phyloP scores from a whole-genome alignment of 1,284 basidiomycete genomes.

The Cryptococcus amylolentus region DNA sequence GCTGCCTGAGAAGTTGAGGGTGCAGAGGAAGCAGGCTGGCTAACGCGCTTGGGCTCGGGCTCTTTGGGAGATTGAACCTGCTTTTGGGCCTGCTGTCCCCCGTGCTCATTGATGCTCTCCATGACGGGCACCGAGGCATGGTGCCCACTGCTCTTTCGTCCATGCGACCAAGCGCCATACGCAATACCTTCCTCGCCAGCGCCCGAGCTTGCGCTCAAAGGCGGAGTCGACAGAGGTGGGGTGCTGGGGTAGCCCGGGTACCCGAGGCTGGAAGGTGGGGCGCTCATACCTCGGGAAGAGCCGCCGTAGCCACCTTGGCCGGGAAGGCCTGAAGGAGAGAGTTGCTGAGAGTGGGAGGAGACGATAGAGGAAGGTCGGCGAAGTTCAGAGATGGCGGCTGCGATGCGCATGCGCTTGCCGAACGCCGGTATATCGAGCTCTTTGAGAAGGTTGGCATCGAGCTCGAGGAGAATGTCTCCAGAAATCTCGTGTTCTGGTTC shows the following conservation, averaged over 20 bases:
- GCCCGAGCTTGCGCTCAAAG: conserved; percentile 12
- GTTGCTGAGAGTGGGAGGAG: conserved; percentile 35
- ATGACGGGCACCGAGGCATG: conserved; percentile 21
- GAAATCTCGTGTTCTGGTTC: conserved; percentile 90
- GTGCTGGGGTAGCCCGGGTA: conserved; percentile 17
- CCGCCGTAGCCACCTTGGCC: conserved; percentile 5
- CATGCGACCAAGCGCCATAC: conserved; percentile 29
- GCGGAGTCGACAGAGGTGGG: conserved; percentile 20
- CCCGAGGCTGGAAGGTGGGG: conserved; percentile 18
- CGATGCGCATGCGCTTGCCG: conserved; percentile 89
- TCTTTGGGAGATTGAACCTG: neutral
- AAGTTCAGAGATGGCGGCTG: conserved; percentile 90
- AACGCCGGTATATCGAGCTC: conserved; percentile 94
- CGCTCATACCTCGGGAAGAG: conserved; percentile 24
- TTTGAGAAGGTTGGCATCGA: conserved; percentile 88
- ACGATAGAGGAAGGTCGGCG: conserved; percentile 61
- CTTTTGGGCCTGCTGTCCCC: conserved; percentile 4
- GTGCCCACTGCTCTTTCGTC: conserved; percentile 30
- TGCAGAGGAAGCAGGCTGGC: neutral
- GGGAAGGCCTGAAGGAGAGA: conserved; percentile 41
- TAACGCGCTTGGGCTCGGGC: neutral
- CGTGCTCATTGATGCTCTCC: conserved; percentile 28
- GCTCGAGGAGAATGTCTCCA: conserved; percentile 90
- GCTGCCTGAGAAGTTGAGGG: neutral
- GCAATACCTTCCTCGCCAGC: conserved; percentile 17